Percentiles rank a stretch among this genome's conserved stretches.
These are phyloP conservation scores for Ricinus communis DNA, from an alignment of 345 rosid genomes.

Conservation along the genomic window DNA sequence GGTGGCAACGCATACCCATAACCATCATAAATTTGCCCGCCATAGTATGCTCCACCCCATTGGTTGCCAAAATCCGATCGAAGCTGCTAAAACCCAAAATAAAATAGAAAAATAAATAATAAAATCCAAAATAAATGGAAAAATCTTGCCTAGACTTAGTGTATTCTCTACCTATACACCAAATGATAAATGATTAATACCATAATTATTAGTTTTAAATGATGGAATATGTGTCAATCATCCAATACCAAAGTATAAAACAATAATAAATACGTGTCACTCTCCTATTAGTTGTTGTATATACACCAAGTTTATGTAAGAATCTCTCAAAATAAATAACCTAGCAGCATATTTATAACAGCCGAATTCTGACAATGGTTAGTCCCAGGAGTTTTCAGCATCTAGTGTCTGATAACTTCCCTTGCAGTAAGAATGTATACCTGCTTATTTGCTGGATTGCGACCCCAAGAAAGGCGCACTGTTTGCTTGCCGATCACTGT, in stretches of 20 bases:
- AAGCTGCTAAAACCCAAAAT: slow-evolving; percentile 41
- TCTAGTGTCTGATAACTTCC: neutral
- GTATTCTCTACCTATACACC: too few species aligned
- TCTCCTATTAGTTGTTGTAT: too few species aligned
- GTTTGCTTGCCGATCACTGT: slow-evolving; percentile 63
- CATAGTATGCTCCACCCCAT: slow-evolving; percentile 74
- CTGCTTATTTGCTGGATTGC: slow-evolving; percentile 80
- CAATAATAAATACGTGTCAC: too few species aligned
- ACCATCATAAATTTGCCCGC: slow-evolving; percentile 76
- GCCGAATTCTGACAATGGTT: neutral
- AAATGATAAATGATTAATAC: too few species aligned
- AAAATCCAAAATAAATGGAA: too few species aligned
- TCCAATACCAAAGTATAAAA: too few species aligned
- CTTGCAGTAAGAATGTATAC: slow-evolving; percentile 24
- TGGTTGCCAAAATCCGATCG: slow-evolving; percentile 75
- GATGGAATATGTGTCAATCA: too few species aligned
- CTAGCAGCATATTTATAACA: neutral
- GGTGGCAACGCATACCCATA: slow-evolving; percentile 77
- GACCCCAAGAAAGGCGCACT: slow-evolving; percentile 87
- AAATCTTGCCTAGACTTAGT: too few species aligned
- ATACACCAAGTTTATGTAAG: too few species aligned
- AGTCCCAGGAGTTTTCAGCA: neutral
- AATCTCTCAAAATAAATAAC: too few species aligned
- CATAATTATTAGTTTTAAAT: too few species aligned
- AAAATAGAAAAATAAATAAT: neutral